Evolutionary conservation across 2,329 filamentous ascomycete species (phyloP).

Genomic region (Phaeosphaeriaceae sp.): DNA sequence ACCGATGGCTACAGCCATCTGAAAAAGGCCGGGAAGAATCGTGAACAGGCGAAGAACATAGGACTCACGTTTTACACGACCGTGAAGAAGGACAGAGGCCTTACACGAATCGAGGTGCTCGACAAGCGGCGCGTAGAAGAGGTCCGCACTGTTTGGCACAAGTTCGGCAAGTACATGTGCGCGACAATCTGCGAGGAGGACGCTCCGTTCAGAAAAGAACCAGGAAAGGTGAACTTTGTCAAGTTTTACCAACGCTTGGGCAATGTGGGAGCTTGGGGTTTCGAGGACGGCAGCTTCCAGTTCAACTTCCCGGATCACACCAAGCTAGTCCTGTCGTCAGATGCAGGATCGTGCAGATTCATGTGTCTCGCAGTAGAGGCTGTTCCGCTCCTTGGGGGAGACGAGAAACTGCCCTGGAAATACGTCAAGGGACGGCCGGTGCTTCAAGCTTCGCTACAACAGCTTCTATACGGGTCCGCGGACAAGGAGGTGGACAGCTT

Average conservation of each 20-base stretch:
- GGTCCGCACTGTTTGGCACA: conserved; percentile 69
- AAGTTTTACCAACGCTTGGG: conserved; percentile 84
- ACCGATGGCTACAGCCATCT: conserved; percentile 76
- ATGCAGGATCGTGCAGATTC: conserved; percentile 79
- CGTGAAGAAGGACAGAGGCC: conserved; percentile 66
- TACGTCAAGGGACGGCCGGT: conserved; percentile 75
- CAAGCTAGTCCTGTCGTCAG: conserved; percentile 78
- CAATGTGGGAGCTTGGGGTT: conserved; percentile 82
- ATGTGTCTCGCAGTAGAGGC: conserved; percentile 78
- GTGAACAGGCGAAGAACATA: conserved; percentile 52
- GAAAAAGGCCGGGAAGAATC: conserved; percentile 70
- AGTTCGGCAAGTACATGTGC: conserved; percentile 75
- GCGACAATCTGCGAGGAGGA: conserved; percentile 52
- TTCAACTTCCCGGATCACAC: conserved; percentile 91
- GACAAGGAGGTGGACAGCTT: conserved; percentile 57
- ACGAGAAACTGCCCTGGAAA: conserved; percentile 69
- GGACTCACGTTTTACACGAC: conserved; percentile 78
- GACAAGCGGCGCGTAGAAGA: conserved; percentile 66
- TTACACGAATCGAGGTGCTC: conserved; percentile 67
- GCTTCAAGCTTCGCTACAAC: conserved; percentile 75
- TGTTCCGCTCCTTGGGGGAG: conserved; percentile 68
- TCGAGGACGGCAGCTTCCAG: conserved; percentile 81
- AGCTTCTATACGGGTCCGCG: conserved; percentile 69
- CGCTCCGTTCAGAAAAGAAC: conserved; percentile 58
- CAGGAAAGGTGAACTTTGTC: conserved; percentile 64